Base-by-base conservation (phyloP, 2,329 filamentous ascomycete species). In the Fusarium palustre region DNA sequence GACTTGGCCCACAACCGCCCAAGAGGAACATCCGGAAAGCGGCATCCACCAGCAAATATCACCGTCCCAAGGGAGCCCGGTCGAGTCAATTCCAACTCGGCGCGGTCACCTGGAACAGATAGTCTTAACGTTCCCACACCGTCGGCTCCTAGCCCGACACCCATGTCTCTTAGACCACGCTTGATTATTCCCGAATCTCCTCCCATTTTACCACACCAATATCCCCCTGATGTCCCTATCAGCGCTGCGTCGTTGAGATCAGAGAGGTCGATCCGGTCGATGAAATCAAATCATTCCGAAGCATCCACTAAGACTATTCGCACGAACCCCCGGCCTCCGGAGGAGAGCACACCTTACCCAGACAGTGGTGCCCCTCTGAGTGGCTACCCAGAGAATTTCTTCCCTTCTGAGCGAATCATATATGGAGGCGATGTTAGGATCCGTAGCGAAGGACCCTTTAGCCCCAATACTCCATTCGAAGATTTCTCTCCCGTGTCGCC, bases 61-160 rank as follows among this genome's bases (percentile, higher is more conserved):
- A 45, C 52, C 3, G 39, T 69, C 36, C 64, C 67, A 2, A 18
- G n/a, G 10, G 39, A n/a, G 34, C 1, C 24, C 13, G 9, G 8
- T n/a, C 7, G 18, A 13, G 7, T 34, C 12, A 46, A 47, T 4
- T 12, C 25, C 7, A 13, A 52, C 12, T 53, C 59, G 5, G 18
- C 33, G 1, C 47, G 34, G 4, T 59, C 62, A 15, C 50, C 65
- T 16, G 53, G 42, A 22, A 9, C 18, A 5, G 50, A 56, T 0
- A 60, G 31, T 24, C 22, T 60, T 25, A 54, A 65, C 1, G 52
- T 80, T 3, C 73, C 74, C 0, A 80, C 77, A 0, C 79, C 79
- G 0, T 78, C 78, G 0, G 77, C 75, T 4, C 77, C 78, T 0
- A 79, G 76, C 20, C 76, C 79, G 3, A 79, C 77, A 0, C 77